Evolutionary conservation across 495 filamentous ascomycete species (phyloP).

Genomic region (Echria macrotheca): DNA sequence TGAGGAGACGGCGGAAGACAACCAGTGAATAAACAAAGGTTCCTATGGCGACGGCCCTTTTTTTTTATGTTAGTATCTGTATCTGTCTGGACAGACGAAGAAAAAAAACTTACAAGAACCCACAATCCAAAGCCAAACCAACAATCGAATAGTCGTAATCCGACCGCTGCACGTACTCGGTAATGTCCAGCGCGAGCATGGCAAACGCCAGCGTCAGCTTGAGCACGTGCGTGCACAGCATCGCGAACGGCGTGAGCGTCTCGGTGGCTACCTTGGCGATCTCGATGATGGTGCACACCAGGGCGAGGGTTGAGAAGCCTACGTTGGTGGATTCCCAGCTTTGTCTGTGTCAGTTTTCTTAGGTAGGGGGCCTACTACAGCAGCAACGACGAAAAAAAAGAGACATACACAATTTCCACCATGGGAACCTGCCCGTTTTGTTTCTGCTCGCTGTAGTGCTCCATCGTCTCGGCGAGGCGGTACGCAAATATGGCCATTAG

Average conservation of each 20-base stretch:
- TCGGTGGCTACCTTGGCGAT: conserved; percentile 38
- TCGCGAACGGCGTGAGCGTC: conserved; percentile 39
- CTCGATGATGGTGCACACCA: conserved; percentile 36
- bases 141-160: conserved; percentile 39
- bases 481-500: conserved; percentile 46
- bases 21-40: conserved; percentile 35
- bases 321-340: conserved; percentile 47
- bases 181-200: conserved; percentile 41
- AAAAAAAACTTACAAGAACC: conserved; percentile 29
- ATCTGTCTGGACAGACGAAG: neutral
- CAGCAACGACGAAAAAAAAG: neutral
- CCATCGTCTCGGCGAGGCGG: conserved; percentile 38
- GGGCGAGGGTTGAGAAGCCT: conserved; percentile 35
- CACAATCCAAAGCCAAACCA: conserved; percentile 38
- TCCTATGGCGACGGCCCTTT: conserved; percentile 30
- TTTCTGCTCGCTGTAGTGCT: conserved; percentile 33
- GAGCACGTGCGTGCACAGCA: conserved; percentile 39
- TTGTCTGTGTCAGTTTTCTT: neutral
- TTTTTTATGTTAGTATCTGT: neutral
- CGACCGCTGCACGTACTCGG: conserved; percentile 30
- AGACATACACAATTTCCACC: conserved; percentile 44
- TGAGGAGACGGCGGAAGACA: conserved; percentile 36
- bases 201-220: conserved; percentile 38
- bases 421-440: conserved; percentile 31
- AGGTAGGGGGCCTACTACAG: neutral